Conservation (phyloP, 768 basidiomycete species). For the Rhodosporidiobolus sp. region DNA sequence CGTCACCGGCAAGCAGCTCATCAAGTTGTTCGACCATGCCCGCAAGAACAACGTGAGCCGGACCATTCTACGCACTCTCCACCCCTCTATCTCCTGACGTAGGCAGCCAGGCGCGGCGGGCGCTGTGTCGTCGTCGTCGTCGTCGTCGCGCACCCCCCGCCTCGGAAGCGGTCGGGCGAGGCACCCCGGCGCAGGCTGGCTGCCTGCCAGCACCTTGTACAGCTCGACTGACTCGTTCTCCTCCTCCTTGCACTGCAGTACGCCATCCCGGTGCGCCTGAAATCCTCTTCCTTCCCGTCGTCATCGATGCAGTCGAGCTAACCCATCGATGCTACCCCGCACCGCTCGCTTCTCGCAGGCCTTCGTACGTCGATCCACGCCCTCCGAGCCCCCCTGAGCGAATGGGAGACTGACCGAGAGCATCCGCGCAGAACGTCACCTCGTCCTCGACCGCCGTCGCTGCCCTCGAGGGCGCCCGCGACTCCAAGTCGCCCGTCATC, state of each 20-base stretch:
- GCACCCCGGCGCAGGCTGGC: neutral
- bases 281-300: neutral
- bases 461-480: constrained; percentile 90
- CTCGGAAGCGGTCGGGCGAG: no score
- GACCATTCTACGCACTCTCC: neutral
- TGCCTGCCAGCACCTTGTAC: neutral
- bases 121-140: no score
- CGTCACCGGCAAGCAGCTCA: constrained; percentile 87
- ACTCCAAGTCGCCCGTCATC: constrained; percentile 96
- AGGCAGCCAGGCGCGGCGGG: neutral
- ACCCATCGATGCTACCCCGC: constrained; percentile 14
- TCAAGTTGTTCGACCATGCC: constrained; percentile 93
- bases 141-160: no score
- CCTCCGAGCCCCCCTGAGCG: constrained; percentile 8
- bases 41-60: constrained; percentile 73
- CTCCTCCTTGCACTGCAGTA: constrained; percentile 45
- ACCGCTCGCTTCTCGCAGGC: constrained; percentile 42
- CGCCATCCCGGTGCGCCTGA: constrained; percentile 51
- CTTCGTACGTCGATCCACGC: constrained; percentile 46
- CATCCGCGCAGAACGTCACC: constrained; percentile 72
- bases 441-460: constrained; percentile 94
- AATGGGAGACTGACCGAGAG: neutral
- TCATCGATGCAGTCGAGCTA: neutral
- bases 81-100: constrained; percentile 31
- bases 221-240: neutral